Conservation (phyloP, 176 grass and related monocot species). For the Oryza brachyantha region DNA sequence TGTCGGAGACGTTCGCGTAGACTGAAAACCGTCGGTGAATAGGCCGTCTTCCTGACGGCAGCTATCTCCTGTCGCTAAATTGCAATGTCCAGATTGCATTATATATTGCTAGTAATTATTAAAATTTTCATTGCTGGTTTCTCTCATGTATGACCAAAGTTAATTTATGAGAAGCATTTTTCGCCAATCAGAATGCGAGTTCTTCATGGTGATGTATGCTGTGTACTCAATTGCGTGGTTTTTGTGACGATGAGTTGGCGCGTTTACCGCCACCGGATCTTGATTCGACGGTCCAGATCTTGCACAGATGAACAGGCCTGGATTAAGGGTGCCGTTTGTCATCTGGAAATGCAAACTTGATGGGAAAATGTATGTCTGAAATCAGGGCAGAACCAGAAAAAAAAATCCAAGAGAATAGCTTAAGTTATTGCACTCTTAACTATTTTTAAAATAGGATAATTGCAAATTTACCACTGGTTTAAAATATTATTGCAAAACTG, state of each 20-base stretch:
- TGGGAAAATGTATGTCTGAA: background rate
- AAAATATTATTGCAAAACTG: no score
- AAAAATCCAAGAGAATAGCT: no score
- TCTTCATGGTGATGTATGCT: background rate
- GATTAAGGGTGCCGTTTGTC: background rate
- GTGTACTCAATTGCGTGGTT: background rate
- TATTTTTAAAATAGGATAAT: no score
- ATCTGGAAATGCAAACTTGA: background rate
- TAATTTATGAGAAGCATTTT: constrained; percentile 28
- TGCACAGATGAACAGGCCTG: background rate
- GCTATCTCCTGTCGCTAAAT: background rate
- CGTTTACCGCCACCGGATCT: background rate
- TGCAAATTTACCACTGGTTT: no score
- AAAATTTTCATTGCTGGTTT: background rate
- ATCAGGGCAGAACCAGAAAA: no score
- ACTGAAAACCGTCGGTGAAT: background rate
- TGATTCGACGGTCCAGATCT: background rate
- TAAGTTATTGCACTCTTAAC: no score
- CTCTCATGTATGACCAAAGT: constrained; percentile 9
- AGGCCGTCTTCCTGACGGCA: constrained; percentile 12
- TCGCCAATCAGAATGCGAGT: constrained; percentile 1
- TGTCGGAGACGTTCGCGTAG: constrained; percentile 90
- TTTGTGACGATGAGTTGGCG: background rate
- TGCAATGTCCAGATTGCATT: constrained; percentile 11
- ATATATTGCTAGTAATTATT: background rate